These are phyloP conservation scores for Dendrothele bispora DNA, from an alignment of 768 basidiomycete species.

Conservation along the genomic window DNA sequence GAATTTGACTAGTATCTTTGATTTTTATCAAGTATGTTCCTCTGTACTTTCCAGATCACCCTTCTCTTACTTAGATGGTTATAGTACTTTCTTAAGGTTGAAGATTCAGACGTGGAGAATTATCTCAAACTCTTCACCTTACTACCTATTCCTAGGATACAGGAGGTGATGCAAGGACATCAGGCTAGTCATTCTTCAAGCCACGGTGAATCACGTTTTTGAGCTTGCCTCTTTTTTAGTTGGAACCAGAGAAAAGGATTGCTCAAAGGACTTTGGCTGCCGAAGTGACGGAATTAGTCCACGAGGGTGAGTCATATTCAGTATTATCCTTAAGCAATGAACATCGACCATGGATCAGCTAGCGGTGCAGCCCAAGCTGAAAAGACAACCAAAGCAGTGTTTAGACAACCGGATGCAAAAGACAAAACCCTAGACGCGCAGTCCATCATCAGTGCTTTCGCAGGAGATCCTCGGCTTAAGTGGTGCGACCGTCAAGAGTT, in stretches of 20 bases:
- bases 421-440: conserved; percentile 49
- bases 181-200: conserved; percentile 33
- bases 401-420: conserved; percentile 32
- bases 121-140: conserved; percentile 86
- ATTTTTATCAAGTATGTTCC: conserved; percentile 85
- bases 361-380: conserved; percentile 39
- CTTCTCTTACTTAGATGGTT: not conserved
- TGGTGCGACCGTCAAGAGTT: conserved; percentile 52
- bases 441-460: conserved; percentile 61
- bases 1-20: conserved; percentile 77
- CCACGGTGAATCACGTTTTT: not conserved
- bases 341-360: conserved; percentile 21
- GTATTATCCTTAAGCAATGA: not conserved
- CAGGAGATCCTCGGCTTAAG: conserved; percentile 64
- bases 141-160: conserved; percentile 57
- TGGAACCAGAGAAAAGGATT: conserved; percentile 40
- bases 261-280: conserved; percentile 50
- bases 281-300: conserved; percentile 56
- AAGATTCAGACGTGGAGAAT: conserved; percentile 77
- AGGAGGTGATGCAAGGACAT: conserved; percentile 58
- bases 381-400: conserved; percentile 44
- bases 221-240: conserved; percentile 19
- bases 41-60: not conserved
- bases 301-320: conserved; percentile 20
- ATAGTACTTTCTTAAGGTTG: conserved; percentile 86